These are phyloP conservation scores for Datura wrightii DNA, from an alignment of 257 asterid species.

Conservation along the genomic window DNA sequence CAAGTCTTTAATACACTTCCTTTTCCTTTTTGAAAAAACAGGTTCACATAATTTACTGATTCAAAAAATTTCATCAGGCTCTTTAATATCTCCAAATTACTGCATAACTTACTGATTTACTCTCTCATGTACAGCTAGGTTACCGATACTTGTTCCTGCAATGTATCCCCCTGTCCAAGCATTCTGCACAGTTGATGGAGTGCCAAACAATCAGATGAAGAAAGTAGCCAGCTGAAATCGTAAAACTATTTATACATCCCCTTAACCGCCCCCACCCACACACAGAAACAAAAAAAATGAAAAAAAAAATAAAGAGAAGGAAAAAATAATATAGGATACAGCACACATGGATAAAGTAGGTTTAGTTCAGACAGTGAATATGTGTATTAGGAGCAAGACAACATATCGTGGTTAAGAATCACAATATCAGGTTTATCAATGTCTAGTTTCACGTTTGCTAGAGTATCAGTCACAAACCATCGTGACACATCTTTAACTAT, in stretches of 20 bases:
- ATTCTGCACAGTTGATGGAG: slow-evolving; percentile 51
- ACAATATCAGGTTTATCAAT: background rate
- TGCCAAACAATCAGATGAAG: slow-evolving; percentile 30
- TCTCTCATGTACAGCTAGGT: slow-evolving; percentile 33
- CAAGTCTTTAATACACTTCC: background rate
- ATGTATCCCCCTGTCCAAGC: slow-evolving; percentile 97
- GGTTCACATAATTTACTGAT: background rate
- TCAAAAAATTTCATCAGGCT: background rate
- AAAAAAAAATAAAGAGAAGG: background rate
- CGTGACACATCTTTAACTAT: background rate
- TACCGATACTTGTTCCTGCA: slow-evolving; percentile 86
- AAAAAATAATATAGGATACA: background rate
- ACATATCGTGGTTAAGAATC: background rate
- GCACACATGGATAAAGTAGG: background rate
- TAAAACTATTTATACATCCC: background rate
- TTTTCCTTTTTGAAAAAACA: background rate
- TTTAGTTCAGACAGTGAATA: background rate
- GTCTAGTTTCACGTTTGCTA: background rate
- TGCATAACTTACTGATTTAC: background rate
- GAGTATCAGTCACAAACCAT: background rate
- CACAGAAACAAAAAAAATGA: background rate
- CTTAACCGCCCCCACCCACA: too few species aligned
- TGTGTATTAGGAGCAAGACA: background rate
- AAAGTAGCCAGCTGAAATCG: slow-evolving; percentile 18
- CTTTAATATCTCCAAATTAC: slow-evolving; percentile 19